phyloP scores from a whole-genome alignment of 768 basidiomycete species.

The Suillus clintonianus region DNA sequence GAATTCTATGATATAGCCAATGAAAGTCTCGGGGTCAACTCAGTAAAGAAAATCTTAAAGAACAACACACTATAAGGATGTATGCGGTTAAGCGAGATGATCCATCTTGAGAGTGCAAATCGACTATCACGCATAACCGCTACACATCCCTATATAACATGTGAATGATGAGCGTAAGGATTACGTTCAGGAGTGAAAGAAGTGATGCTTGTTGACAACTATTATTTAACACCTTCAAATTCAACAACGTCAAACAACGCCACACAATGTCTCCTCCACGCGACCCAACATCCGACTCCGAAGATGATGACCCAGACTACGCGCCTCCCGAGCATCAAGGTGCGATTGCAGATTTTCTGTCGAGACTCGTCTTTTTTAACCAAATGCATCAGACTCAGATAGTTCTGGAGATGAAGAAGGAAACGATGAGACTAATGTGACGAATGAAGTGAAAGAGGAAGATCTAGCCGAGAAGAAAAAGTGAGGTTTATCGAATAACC shows the following conservation, averaged over 20 bases:
- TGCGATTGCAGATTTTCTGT: conserved; percentile 12
- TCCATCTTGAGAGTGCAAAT: neutral
- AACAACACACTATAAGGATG: neutral
- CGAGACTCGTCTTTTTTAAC: conserved; percentile 1
- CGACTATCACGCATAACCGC: neutral
- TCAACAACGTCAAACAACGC: conserved; percentile 30
- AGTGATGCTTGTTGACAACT: neutral
- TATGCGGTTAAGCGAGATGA: neutral
- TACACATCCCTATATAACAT: neutral
- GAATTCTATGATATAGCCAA: neutral
- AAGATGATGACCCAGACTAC: conserved; percentile 68
- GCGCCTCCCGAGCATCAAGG: conserved; percentile 52
- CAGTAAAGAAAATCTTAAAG: neutral
- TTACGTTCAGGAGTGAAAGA: too few species aligned
- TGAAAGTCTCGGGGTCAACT: neutral
- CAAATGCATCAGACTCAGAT: conserved; percentile 34
- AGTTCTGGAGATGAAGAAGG: conserved; percentile 40
- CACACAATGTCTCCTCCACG: conserved; percentile 16
- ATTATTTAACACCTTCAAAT: conserved; percentile 20
- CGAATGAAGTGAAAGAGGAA: conserved; percentile 27
- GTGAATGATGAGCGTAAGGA: too few species aligned
- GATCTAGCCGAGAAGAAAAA: conserved; percentile 47
- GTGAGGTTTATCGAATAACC: conserved; percentile 29
- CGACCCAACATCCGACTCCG: conserved; percentile 53
- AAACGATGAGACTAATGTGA: conserved; percentile 33